These are phyloP conservation scores for Tylopilus orsonianus DNA, from an alignment of 1,284 basidiomycete species.

Conservation along the genomic window DNA sequence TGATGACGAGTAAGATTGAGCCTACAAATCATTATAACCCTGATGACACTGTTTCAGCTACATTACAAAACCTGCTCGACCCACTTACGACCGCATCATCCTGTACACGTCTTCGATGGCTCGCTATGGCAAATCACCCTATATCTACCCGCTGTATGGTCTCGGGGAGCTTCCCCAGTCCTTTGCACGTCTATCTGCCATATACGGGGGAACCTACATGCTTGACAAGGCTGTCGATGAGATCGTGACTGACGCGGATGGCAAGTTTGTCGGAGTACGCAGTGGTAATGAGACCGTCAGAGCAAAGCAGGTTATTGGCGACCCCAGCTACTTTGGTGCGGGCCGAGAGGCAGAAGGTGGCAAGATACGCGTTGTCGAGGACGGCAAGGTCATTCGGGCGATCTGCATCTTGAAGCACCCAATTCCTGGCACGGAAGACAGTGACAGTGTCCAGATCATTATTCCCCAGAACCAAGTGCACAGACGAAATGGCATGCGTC, in stretches of 20 bases:
- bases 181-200: constrained; percentile 96
- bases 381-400: constrained; percentile 93
- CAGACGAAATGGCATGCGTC: constrained; percentile 83
- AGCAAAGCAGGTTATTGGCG: constrained; percentile 97
- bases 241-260: constrained; percentile 83
- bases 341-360: constrained; percentile 63
- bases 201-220: constrained; percentile 99
- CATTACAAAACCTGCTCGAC: constrained; percentile 87
- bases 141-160: constrained; percentile 99
- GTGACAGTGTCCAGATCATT: constrained; percentile 95
- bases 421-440: constrained; percentile 95
- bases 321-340: constrained; percentile 95
- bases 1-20: constrained; percentile 84
- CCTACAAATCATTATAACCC: background rate
- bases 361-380: constrained; percentile 87
- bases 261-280: constrained; percentile 92
- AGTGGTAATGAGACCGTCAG: constrained; percentile 92
- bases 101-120: constrained; percentile 99
- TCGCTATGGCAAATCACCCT: constrained; percentile 98
- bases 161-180: constrained; percentile 99
- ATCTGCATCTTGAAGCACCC: constrained; percentile 99
- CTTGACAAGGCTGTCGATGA: constrained; percentile 94
- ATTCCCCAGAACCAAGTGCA: constrained; percentile 99
- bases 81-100: constrained; percentile 92
- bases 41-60: constrained; percentile 57